Evolutionary conservation across 148 eudicot species (phyloP).

Genomic region (Silene uniflora): DNA sequence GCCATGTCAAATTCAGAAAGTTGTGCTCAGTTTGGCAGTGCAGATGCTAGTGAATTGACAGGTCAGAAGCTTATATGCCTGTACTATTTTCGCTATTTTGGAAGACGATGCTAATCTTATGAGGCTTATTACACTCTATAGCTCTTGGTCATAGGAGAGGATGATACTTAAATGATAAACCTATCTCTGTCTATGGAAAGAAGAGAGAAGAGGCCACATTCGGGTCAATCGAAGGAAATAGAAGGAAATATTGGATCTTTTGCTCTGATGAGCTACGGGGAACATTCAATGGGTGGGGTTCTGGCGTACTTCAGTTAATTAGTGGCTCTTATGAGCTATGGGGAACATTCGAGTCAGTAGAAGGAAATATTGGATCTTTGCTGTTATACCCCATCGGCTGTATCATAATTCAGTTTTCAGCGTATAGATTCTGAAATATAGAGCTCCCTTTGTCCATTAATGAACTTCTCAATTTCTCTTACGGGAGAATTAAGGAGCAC

Average conservation of each 20-base stretch:
- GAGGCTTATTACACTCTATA: background rate
- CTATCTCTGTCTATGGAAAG: background rate
- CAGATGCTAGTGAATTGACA: constrained; percentile 87
- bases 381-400: background rate
- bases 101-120: constrained; percentile 14
- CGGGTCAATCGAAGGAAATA: background rate
- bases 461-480: background rate
- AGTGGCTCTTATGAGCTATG: no score
- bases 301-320: no score
- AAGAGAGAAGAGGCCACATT: background rate
- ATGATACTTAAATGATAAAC: no score
- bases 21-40: constrained; percentile 74
- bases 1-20: constrained; percentile 94
- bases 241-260: no score
- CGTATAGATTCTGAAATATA: background rate
- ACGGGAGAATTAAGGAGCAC: background rate
- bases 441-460: background rate
- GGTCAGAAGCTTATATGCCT: constrained; percentile 44
- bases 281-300: no score
- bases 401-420: constrained; percentile 2
- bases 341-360: constrained; percentile 5
- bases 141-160: no score
- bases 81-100: constrained; percentile 4
- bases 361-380: constrained; percentile 12
- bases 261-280: no score